Percentiles rank a stretch among this genome's conserved stretches.
Conservation (phyloP, 805 yeast species). For the Naumovozyma baii region DNA sequence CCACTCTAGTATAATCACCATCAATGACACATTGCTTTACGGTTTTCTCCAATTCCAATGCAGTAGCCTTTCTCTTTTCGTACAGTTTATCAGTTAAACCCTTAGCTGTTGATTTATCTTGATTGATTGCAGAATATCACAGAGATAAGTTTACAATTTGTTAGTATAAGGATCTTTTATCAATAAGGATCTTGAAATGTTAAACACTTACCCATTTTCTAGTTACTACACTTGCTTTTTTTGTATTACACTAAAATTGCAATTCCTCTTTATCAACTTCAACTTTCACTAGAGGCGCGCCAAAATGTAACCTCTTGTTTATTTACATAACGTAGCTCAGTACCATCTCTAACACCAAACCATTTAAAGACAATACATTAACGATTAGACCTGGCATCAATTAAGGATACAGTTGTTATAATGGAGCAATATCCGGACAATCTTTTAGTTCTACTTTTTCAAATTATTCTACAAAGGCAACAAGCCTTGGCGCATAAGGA, state of each 20-base stretch:
- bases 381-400: too few relatives aligned
- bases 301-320: not conserved
- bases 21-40: slow-evolving; percentile 49
- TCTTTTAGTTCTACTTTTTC: slow-evolving; percentile 21
- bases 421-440: slow-evolving; percentile 12
- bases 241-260: too few relatives aligned
- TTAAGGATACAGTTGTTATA: slow-evolving; percentile 1
- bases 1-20: slow-evolving; percentile 31
- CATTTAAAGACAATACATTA: not conserved
- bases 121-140: too few relatives aligned
- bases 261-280: not conserved
- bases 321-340: not conserved
- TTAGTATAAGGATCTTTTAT: too few relatives aligned
- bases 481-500: slow-evolving; percentile 17
- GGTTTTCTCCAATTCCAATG: slow-evolving; percentile 65
- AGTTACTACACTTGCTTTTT: too few relatives aligned
- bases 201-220: not conserved
- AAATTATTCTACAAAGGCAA: slow-evolving; percentile 22
- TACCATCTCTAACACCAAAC: not conserved
- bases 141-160: too few relatives aligned
- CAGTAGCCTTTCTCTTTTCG: slow-evolving; percentile 71
- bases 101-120: slow-evolving; percentile 55
- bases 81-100: slow-evolving; percentile 67
- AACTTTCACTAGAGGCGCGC: not conserved
- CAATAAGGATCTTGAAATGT: too few relatives aligned